Conservation (phyloP, 75 land plant species). For the Picea sitchensis region DNA sequence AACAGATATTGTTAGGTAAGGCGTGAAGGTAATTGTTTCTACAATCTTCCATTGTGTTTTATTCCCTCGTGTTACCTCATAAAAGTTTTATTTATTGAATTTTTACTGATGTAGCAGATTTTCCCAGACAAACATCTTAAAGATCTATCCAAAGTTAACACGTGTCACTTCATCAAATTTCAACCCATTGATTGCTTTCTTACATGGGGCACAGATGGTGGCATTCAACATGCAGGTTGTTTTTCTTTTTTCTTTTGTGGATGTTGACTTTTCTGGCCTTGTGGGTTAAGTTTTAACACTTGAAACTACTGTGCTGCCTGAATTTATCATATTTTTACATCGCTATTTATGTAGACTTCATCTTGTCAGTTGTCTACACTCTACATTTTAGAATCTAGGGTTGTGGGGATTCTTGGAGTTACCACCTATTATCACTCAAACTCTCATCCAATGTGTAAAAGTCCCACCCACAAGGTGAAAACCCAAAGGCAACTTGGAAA, state of each 20-base stretch:
- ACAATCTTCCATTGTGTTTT: not conserved
- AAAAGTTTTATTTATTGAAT: not conserved
- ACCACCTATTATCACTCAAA: too few species aligned
- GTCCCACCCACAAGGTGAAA: too few species aligned
- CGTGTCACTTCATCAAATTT: slow-evolving; percentile 75
- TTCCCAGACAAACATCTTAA: slow-evolving; percentile 51
- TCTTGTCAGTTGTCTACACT: not conserved
- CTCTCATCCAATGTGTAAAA: too few species aligned
- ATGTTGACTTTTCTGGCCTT: not conserved
- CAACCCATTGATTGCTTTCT: slow-evolving; percentile 63
- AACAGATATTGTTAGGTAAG: slow-evolving; percentile 44
- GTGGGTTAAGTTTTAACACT: not conserved
- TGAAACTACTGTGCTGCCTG: not conserved
- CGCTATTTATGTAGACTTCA: not conserved
- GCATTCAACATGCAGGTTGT: slow-evolving; percentile 89
- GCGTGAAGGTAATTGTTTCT: not conserved
- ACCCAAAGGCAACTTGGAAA: too few species aligned
- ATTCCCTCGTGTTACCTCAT: not conserved
- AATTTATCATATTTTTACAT: not conserved
- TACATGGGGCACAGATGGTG: slow-evolving; percentile 91
- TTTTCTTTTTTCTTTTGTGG: not conserved
- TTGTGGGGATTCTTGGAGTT: not conserved
- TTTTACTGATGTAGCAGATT: slow-evolving; percentile 33
- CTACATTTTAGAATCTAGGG: not conserved
- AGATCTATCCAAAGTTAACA: slow-evolving; percentile 65